Evolutionary conservation across 1,284 basidiomycete species (phyloP).

Genomic region (Leccinum fallax): DNA sequence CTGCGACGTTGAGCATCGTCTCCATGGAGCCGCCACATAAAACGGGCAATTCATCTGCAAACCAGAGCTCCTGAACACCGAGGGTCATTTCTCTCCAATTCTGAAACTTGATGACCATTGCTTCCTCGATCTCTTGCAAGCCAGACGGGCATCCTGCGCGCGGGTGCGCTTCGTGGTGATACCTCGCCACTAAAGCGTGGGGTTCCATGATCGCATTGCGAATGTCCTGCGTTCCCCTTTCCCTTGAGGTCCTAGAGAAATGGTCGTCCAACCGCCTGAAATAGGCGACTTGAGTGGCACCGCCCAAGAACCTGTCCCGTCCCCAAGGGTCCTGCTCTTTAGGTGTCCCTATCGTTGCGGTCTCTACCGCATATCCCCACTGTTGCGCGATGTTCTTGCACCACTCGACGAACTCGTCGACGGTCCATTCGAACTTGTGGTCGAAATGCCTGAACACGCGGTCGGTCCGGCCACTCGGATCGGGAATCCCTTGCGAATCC

Average conservation of each 20-base stretch:
- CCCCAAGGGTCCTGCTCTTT: constrained; percentile 66
- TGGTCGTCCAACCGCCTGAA: constrained; percentile 56
- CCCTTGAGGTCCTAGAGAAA: constrained; percentile 35
- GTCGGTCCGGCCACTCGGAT: constrained; percentile 76
- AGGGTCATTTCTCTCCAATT: constrained; percentile 40
- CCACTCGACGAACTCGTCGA: constrained; percentile 77
- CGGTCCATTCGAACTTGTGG: constrained; percentile 94
- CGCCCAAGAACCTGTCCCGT: constrained; percentile 62
- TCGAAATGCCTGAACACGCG: constrained; percentile 80
- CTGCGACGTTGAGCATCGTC: constrained; percentile 51
- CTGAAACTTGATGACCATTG: constrained; percentile 52
- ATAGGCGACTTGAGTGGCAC: constrained; percentile 73
- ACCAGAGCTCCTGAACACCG: constrained; percentile 71
- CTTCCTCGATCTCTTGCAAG: constrained; percentile 51
- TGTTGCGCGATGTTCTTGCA: constrained; percentile 60
- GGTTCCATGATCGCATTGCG: constrained; percentile 36
- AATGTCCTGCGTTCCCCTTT: constrained; percentile 38
- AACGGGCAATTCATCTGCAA: constrained; percentile 53
- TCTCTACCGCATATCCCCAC: constrained; percentile 75
- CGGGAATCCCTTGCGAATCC: constrained; percentile 61
- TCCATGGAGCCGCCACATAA: constrained; percentile 76
- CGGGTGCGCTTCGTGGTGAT: constrained; percentile 55
- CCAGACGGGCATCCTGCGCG: constrained; percentile 44
- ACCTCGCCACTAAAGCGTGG: constrained; percentile 55
- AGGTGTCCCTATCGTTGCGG: constrained; percentile 58